phyloP scores from a whole-genome alignment of 2,329 filamentous ascomycete species.

The Hypoxylon sp. region DNA sequence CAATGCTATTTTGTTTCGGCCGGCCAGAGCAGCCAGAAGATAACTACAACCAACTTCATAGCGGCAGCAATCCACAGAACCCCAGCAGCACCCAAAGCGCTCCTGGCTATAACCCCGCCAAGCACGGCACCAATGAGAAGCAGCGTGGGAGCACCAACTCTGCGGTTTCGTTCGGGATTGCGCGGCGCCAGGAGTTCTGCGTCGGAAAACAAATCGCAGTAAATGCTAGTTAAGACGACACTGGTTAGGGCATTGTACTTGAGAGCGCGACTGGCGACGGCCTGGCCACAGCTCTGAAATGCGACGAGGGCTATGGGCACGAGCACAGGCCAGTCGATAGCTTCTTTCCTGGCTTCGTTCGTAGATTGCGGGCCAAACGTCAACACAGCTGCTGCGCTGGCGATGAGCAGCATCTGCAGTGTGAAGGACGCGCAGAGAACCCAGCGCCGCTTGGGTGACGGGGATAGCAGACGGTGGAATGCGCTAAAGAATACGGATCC shows the following conservation, averaged over 20 bases:
- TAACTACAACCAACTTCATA: slow-evolving; percentile 64
- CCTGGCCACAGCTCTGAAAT: slow-evolving; percentile 81
- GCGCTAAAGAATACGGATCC: slow-evolving; percentile 76
- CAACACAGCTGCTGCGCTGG: slow-evolving; percentile 62
- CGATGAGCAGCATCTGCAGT: slow-evolving; percentile 60
- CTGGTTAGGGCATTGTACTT: slow-evolving; percentile 76
- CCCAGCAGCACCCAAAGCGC: slow-evolving; percentile 57
- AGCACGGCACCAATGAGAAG: slow-evolving; percentile 59
- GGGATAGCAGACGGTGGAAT: slow-evolving; percentile 70
- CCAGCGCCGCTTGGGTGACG: slow-evolving; percentile 69
- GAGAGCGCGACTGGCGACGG: slow-evolving; percentile 75
- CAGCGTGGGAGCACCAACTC: slow-evolving; percentile 58
- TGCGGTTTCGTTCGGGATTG: slow-evolving; percentile 61
- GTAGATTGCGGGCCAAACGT: slow-evolving; percentile 54
- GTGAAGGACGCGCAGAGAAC: slow-evolving; percentile 68
- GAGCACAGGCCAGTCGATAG: slow-evolving; percentile 66
- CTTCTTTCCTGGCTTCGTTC: slow-evolving; percentile 48
- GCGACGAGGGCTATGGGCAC: slow-evolving; percentile 74
- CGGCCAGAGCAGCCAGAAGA: slow-evolving; percentile 70
- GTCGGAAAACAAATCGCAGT: slow-evolving; percentile 81
- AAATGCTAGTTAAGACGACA: slow-evolving; percentile 82
- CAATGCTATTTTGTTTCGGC: slow-evolving; percentile 46
- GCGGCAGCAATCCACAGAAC: slow-evolving; percentile 67
- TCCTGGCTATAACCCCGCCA: slow-evolving; percentile 61
- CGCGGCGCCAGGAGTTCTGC: slow-evolving; percentile 54